Evolutionary conservation across 805 yeast genomes (phyloP).

Genomic region (Ogataea nitratoaversa): DNA sequence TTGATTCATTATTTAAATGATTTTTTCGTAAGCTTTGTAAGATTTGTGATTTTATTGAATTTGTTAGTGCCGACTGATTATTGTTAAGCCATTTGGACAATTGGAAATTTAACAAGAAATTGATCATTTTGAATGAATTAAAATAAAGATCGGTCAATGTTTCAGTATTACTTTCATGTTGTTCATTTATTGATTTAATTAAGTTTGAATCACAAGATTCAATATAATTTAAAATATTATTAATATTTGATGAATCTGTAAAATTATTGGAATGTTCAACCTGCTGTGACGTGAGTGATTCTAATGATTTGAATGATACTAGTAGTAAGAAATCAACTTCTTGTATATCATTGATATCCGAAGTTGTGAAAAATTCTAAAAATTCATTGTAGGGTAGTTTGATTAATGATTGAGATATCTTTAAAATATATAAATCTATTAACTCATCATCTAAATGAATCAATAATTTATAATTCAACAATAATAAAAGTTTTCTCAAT

Average conservation of each 20-base stretch:
- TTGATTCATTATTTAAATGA: too few species aligned
- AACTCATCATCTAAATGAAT: neutral
- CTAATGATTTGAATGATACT: constrained; percentile 6
- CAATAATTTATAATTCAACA: constrained; percentile 4
- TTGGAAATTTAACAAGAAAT: constrained; percentile 12
- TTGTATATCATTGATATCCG: neutral
- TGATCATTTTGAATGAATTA: constrained; percentile 4
- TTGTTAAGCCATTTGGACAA: constrained; percentile 12
- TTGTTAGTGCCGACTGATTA: too few species aligned
- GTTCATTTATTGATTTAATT: too few species aligned
- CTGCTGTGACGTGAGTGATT: constrained; percentile 10
- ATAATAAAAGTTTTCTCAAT: constrained; percentile 10
- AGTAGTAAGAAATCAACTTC: constrained; percentile 9
- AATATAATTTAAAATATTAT: too few species aligned
- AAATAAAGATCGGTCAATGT: constrained; percentile 2
- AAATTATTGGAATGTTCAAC: constrained; percentile 4
- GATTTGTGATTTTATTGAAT: too few species aligned
- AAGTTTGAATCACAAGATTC: too few species aligned
- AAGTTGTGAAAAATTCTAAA: constrained; percentile 10
- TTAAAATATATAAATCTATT: neutral
- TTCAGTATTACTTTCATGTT: neutral
- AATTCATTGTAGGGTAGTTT: constrained; percentile 7
- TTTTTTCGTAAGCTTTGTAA: too few species aligned
- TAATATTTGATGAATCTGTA: too few species aligned
- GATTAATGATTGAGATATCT: neutral